Evolutionary conservation across 192 early-diverging fungal genomes (phyloP), one percentile per base, ranked within the genome.

Genomic region (Phlyctochytrium planicorne): DNA sequence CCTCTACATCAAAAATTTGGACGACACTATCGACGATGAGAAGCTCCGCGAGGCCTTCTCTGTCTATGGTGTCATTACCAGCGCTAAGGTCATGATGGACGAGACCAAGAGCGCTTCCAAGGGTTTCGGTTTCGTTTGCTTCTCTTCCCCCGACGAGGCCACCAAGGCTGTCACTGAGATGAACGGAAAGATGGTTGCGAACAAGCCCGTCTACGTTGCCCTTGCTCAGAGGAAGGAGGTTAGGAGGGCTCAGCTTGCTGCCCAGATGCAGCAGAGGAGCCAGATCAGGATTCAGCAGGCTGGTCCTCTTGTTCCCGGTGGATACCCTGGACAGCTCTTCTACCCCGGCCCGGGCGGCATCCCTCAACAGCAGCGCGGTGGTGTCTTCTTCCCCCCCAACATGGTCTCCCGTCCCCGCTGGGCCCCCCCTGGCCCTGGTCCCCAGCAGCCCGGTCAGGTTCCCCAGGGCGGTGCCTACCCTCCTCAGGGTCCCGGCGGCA

Each of bases 71-170:
- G 84, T 87, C 63, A 99, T 99, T 73, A 98, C 96, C 77, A 92
- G 90, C 31, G 94, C 94, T 75, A 96, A 96, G 87, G 90, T 99
- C 67, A 99, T 99, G 97, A 79, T 85, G 67, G 95, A 99, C 75
- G 97, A 99, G 37, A 90, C 69, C 53, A 75, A 79, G 66, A 82
- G 80, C 52, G 73, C 74, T 34, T 94, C 93, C 74, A 91, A 93
- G 75, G 95, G 96, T 35, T 99, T 99, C 67, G 97, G 97, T 17
- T 99, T 99, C 76, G 97, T 99, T 30, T 99, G 97, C 88, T 99
- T 95, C 87, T 92, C 93, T n/a, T 88, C 91, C 34, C 94, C 97
- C 53, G 96, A 97, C 73, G 97, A 99, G 83, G 96, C 97, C 52
- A 95, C 89, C 79, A 95, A 94, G 87, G 97, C 97, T 63, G 94